Conservation (phyloP, 2,329 filamentous ascomycete genomes). For the Aspergillus transmontanensis region DNA sequence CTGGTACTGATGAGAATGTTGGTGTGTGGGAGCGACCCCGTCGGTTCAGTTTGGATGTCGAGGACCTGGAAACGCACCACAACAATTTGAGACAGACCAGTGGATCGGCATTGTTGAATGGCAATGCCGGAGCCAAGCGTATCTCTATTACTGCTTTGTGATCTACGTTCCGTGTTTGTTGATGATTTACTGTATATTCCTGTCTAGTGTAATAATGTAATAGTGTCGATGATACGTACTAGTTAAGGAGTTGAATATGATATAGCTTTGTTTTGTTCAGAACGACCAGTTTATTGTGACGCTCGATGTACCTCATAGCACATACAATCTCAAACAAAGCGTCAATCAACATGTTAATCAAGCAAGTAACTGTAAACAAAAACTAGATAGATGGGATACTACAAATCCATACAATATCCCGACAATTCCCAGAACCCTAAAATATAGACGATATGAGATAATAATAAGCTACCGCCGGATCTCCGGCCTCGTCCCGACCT, state of each 20-base stretch:
- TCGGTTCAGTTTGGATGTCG: conserved; percentile 37
- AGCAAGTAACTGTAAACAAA: too few species aligned
- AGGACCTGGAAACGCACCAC: conserved; percentile 29
- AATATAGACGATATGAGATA: too few species aligned
- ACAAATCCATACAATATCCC: too few species aligned
- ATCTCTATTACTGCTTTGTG: conserved; percentile 26
- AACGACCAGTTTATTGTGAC: not conserved
- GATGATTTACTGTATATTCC: conserved; percentile 1
- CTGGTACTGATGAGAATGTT: conserved; percentile 26
- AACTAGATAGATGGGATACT: too few species aligned
- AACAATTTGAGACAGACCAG: conserved; percentile 36
- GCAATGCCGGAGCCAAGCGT: conserved; percentile 27
- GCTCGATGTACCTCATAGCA: not conserved
- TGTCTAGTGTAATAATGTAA: not conserved
- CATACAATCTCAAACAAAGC: not conserved
- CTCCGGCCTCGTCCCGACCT: too few species aligned
- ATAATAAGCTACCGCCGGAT: too few species aligned
- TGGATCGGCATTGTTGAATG: conserved; percentile 29
- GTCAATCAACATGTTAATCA: not conserved
- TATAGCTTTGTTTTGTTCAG: not conserved
- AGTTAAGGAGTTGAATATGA: conserved; percentile 1
- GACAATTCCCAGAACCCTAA: too few species aligned
- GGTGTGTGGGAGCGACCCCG: conserved; percentile 37
- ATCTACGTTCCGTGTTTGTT: not conserved
- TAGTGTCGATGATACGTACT: not conserved